Evolutionary conservation across 176 grass and related monocot genomes (phyloP).

Genomic region (Triticum dicoccoides): DNA sequence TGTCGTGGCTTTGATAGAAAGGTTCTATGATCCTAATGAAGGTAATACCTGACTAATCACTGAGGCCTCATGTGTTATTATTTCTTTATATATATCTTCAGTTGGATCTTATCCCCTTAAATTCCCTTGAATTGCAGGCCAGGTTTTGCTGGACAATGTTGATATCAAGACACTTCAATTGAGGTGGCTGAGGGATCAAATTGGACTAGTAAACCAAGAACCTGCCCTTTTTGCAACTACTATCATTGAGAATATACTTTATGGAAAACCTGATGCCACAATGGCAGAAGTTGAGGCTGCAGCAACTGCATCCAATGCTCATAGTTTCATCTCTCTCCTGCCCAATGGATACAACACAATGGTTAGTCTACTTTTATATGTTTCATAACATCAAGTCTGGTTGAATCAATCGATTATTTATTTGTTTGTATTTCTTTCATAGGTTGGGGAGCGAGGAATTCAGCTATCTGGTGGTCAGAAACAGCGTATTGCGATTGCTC

Average conservation of each 20-base stretch:
- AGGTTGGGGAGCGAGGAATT: slow-evolving; percentile 91
- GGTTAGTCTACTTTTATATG: slow-evolving; percentile 34
- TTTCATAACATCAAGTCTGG: neutral
- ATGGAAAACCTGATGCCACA: slow-evolving; percentile 90
- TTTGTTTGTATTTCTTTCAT: neutral
- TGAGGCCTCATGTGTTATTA: neutral
- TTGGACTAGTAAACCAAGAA: slow-evolving; percentile 98
- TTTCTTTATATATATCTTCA: neutral
- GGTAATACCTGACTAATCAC: slow-evolving; percentile 31
- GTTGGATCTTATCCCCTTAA: neutral
- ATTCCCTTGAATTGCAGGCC: slow-evolving; percentile 46
- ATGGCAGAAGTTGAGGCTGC: slow-evolving; percentile 88
- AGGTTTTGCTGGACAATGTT: slow-evolving; percentile 94
- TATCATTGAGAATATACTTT: slow-evolving; percentile 92
- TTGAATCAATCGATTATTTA: neutral
- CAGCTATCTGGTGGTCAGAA: slow-evolving; percentile 98
- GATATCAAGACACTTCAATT: slow-evolving; percentile 92
- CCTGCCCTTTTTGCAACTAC: slow-evolving; percentile 97
- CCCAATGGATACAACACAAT: slow-evolving; percentile 90
- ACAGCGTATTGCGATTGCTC: slow-evolving; percentile 95
- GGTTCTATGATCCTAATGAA: slow-evolving; percentile 99
- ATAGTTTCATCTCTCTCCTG: slow-evolving; percentile 91
- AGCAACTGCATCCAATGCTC: slow-evolving; percentile 85
- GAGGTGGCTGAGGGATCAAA: slow-evolving; percentile 94
- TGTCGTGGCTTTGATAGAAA: slow-evolving; percentile 94